Conservation (phyloP, 2,329 filamentous ascomycete species). For the Colletotrichum sp. region DNA sequence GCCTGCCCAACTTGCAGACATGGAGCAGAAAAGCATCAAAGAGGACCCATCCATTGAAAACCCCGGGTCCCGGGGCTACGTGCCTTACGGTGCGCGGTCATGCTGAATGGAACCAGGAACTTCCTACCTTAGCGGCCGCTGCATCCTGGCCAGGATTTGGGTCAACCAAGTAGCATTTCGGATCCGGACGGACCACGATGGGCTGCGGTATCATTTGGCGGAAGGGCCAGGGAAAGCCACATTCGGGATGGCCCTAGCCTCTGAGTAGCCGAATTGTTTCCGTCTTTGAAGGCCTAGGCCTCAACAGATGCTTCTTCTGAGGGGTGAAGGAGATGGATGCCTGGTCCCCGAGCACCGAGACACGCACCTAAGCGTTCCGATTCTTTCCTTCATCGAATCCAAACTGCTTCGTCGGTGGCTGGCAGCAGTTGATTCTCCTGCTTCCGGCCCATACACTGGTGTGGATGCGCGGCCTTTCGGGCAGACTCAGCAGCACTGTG, state of each 20-base stretch:
- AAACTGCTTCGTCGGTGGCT: not conserved
- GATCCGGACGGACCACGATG: not conserved
- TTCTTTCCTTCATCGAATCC: not conserved
- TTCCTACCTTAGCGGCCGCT: conserved; percentile 17
- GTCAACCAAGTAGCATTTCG: not conserved
- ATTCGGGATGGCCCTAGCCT: not conserved
- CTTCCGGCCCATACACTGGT: not conserved
- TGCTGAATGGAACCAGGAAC: conserved; percentile 1
- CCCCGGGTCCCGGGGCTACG: not conserved
- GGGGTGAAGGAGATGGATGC: not conserved
- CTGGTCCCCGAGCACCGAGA: not conserved
- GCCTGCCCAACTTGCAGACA: not conserved
- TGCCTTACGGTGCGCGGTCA: not conserved
- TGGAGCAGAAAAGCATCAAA: not conserved
- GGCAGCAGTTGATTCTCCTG: not conserved
- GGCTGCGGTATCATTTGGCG: not conserved
- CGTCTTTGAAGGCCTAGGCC: not conserved
- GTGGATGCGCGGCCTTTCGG: not conserved
- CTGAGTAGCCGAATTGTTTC: not conserved
- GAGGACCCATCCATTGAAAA: not conserved
- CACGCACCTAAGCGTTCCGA: not conserved
- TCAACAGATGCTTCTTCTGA: not conserved
- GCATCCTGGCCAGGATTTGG: not conserved
- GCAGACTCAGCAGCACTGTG: not conserved
- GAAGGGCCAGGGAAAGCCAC: not conserved